Evolutionary conservation across 2,329 filamentous ascomycete species (phyloP), one percentile per base, ranked within the genome.

Genomic region (Phaeosphaeria sp.): DNA sequence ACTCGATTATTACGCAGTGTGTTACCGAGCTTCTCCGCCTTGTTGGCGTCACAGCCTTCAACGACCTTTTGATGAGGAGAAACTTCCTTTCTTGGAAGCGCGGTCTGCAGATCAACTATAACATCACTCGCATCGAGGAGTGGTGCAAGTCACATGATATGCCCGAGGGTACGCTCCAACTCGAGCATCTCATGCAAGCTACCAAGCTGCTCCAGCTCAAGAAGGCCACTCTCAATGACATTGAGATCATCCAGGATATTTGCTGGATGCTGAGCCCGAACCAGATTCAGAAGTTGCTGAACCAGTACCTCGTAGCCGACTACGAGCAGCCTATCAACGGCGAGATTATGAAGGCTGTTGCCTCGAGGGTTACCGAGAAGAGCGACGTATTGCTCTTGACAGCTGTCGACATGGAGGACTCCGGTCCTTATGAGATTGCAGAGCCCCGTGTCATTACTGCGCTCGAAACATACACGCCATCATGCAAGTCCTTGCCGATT

Each of bases 121-220:
- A 99, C 82, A 99, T 99, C 78, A 99, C 95, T 22, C 88, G 95
- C 56, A 99, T 99, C 63, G 95, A 99, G 79, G 95, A 99, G 80
- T 99, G 95, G 95, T 99, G 95, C 82, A 99, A 99, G 87, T 97
- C 93, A 74, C 96, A 99, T 77, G 95, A 98, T 70, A 98, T 99
- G 94, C 95, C 95, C 1, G 94, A 99, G 79, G 95, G 95, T 54
- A 99, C 94, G 27, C 85, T 99, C 52, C 94, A 98, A 81, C 86
- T 99, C 55, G 95, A 99, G 83, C 95, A 99, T 83, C 82, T 99
- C 68, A 99, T 99, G 95, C 94, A 98, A 91, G 95, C 95, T 52
- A 99, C 95, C 20, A 99, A 99, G 82, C 89, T 99, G 64, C 85
- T 99, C 64, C 95, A 99, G 79, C 84, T 99, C 63, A 99, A 99